Conservation (phyloP, 495 filamentous ascomycete genomes). For the Daldinia caldariorum region DNA sequence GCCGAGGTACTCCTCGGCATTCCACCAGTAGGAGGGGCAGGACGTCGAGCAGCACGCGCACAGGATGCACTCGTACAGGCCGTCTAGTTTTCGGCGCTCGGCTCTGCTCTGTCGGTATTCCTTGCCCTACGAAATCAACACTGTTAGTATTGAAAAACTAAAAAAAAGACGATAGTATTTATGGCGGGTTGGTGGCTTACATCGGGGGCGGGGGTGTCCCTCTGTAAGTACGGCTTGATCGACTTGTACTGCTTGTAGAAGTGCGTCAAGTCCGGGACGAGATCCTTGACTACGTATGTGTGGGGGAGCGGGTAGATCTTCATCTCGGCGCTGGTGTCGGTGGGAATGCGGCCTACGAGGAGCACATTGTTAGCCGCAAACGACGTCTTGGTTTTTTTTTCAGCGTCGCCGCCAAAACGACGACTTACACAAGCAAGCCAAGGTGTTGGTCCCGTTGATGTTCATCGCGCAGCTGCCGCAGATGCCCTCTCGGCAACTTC, state of each 20-base stretch:
- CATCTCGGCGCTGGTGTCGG: slow-evolving; percentile 77
- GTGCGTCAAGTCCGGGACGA: slow-evolving; percentile 94
- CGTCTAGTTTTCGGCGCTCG: slow-evolving; percentile 95
- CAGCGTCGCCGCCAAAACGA: slow-evolving; percentile 37
- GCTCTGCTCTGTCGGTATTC: slow-evolving; percentile 89
- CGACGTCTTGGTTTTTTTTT: neutral
- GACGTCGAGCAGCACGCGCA: slow-evolving; percentile 99
- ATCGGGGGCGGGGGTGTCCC: slow-evolving; percentile 78
- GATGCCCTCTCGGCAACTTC: slow-evolving; percentile 96
- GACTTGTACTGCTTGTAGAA: slow-evolving; percentile 99
- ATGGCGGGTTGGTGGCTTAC: slow-evolving; percentile 60
- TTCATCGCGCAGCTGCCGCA: slow-evolving; percentile 99
- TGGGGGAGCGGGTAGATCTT: slow-evolving; percentile 99
- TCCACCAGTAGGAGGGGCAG: slow-evolving; percentile 99
- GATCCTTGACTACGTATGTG: slow-evolving; percentile 99
- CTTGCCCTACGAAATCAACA: slow-evolving; percentile 66
- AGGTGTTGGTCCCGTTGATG: slow-evolving; percentile 95
- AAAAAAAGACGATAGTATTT: neutral
- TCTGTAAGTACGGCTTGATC: slow-evolving; percentile 97
- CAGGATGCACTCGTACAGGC: slow-evolving; percentile 98
- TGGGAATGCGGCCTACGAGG: slow-evolving; percentile 86
- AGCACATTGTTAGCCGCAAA: slow-evolving; percentile 21
- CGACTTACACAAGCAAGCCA: slow-evolving; percentile 96
- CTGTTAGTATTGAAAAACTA: slow-evolving; percentile 29
- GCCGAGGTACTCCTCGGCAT: slow-evolving; percentile 96